A percentile compares a stretch with the other conserved stretches of the same genome.
Conservation (phyloP, 2,329 filamentous ascomycete genomes). For the Aspergillus nomiae region DNA sequence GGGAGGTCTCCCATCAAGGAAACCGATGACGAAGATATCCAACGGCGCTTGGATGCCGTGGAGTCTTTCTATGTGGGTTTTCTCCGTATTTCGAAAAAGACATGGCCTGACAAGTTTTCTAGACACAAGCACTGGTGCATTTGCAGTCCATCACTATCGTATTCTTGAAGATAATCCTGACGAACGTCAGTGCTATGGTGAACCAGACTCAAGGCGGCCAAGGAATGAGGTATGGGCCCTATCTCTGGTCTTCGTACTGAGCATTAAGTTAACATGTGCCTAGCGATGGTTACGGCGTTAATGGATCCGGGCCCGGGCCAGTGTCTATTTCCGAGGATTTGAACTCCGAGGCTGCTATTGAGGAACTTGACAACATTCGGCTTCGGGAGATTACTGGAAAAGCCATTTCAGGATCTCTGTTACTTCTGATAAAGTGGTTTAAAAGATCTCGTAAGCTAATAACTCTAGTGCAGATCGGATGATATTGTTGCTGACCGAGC, state of each 20-base stretch:
- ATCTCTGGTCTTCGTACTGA: conserved; percentile 14
- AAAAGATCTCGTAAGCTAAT: conserved; percentile 79
- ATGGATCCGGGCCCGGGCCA: conserved; percentile 25
- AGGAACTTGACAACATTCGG: conserved; percentile 80
- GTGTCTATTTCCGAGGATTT: conserved; percentile 25
- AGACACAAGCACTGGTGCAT: conserved; percentile 77
- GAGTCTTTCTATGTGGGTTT: conserved; percentile 81
- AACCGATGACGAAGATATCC: conserved; percentile 41
- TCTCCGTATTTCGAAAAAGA: background rate
- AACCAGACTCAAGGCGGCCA: conserved; percentile 54
- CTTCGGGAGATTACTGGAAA: conserved; percentile 87
- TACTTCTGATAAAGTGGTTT: conserved; percentile 94
- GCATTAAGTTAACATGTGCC: background rate
- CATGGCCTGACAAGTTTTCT: conserved; percentile 10
- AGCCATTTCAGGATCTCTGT: conserved; percentile 83
- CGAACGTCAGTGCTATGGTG: conserved; percentile 84
- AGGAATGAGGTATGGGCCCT: conserved; percentile 51
- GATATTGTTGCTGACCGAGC: conserved; percentile 14
- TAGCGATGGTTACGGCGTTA: conserved; percentile 30
- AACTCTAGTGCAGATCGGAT: background rate
- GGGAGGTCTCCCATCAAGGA: conserved; percentile 26
- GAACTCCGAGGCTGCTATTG: conserved; percentile 50
- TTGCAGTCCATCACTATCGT: conserved; percentile 93
- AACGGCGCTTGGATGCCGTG: conserved; percentile 68
- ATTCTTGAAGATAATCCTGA: conserved; percentile 81